Evolutionary conservation across 805 yeast species (phyloP).

Genomic region (Diddensiella transvaalensis): DNA sequence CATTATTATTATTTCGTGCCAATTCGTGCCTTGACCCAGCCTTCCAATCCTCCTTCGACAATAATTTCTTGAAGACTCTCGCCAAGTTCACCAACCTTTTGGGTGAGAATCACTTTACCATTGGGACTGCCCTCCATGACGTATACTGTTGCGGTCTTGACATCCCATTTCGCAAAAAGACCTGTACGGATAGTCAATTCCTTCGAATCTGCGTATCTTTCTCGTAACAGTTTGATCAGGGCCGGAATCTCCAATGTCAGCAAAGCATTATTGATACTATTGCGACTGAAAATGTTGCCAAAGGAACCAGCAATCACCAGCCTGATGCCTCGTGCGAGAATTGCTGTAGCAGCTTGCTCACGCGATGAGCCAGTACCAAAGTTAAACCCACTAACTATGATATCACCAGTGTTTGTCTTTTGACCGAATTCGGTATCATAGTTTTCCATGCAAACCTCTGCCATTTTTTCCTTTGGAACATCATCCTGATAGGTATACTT

Average conservation of each 20-base stretch:
- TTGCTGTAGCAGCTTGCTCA: slow-evolving; percentile 99
- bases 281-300: slow-evolving; percentile 94
- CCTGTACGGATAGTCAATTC: slow-evolving; percentile 95
- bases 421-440: slow-evolving; percentile 84
- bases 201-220: slow-evolving; percentile 50
- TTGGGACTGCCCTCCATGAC: slow-evolving; percentile 57
- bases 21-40: slow-evolving; percentile 63
- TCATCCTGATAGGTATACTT: slow-evolving; percentile 99
- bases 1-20: neutral
- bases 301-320: slow-evolving; percentile 96
- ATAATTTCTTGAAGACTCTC: slow-evolving; percentile 94
- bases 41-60: slow-evolving; percentile 95
- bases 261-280: slow-evolving; percentile 93
- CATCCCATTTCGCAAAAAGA: slow-evolving; percentile 90
- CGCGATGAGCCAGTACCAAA: slow-evolving; percentile 98
- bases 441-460: slow-evolving; percentile 99
- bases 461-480: slow-evolving; percentile 92
- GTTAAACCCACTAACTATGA: slow-evolving; percentile 86
- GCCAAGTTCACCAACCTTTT: slow-evolving; percentile 94
- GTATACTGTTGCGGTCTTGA: slow-evolving; percentile 72
- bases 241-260: slow-evolving; percentile 91
- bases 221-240: slow-evolving; percentile 72
- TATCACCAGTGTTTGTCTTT: slow-evolving; percentile 84
- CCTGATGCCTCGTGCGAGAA: slow-evolving; percentile 88
- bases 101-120: slow-evolving; percentile 57